Percentiles rank a stretch among this genome's conserved stretches.
Evolutionary conservation across 441 rosid species (phyloP).

Genomic region (Jatropha podagrica): DNA sequence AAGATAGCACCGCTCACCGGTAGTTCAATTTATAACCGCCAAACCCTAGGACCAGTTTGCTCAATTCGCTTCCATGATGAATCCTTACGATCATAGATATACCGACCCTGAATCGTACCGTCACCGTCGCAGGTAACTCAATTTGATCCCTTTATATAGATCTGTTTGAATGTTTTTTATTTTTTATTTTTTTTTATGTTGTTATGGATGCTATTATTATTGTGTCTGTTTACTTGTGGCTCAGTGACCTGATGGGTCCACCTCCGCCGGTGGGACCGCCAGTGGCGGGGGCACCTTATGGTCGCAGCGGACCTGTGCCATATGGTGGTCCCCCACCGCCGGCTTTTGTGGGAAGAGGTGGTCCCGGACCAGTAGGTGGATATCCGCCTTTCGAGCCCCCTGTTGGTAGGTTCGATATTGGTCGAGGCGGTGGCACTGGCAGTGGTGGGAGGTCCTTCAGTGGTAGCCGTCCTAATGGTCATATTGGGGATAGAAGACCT

Average conservation of each 20-base stretch:
- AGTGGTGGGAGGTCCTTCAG: slow-evolving; percentile 16
- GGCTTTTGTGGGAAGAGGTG: slow-evolving; percentile 42
- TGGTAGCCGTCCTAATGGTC: slow-evolving; percentile 14
- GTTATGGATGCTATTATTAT: background rate
- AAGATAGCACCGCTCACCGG: background rate
- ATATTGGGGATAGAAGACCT: slow-evolving; percentile 22
- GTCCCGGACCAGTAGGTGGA: slow-evolving; percentile 29
- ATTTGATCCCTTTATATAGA: background rate
- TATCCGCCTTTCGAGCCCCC: slow-evolving; percentile 56
- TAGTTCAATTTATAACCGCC: background rate
- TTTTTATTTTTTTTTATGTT: background rate
- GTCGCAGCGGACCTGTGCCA: slow-evolving; percentile 41
- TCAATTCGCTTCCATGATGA: background rate
- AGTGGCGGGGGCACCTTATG: slow-evolving; percentile 39
- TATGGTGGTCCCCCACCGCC: slow-evolving; percentile 50
- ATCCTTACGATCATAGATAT: slow-evolving; percentile 65
- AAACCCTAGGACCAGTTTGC: background rate
- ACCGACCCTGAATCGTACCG: slow-evolving; percentile 84
- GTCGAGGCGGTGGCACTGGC: slow-evolving; percentile 30
- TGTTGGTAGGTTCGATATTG: slow-evolving; percentile 37
- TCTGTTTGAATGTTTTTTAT: background rate
- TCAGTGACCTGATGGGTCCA: slow-evolving; percentile 57
- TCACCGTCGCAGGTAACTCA: slow-evolving; percentile 47
- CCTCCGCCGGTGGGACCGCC: slow-evolving; percentile 36
- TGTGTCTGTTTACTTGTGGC: slow-evolving; percentile 6